Base-by-base conservation (phyloP, 352 stramenopile species). In the Discostella stelligera region DNA sequence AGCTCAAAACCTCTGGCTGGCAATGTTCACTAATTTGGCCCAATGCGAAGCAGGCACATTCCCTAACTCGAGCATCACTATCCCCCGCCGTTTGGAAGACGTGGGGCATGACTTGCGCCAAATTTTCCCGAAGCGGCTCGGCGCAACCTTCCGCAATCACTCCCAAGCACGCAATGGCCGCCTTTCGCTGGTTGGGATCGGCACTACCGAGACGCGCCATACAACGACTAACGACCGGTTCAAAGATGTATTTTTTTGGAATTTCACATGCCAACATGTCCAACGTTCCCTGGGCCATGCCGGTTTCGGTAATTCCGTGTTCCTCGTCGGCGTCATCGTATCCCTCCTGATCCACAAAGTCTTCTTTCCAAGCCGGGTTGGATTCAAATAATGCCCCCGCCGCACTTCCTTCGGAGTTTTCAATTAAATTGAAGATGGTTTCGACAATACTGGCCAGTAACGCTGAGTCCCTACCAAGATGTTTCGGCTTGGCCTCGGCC, bases 21-120 rank as follows among this genome's bases (percentile, higher is more conserved):
- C 98, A 95, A 82, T 98, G 97, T 89, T 99, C 97, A 62, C 95
- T 95, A 64, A 98, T 97, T 85, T 99, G 96, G 48, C 97, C 97
- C n/a, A 99, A 89, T 53, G 95, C 95, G 81, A 99, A 99, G 86
- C 96, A 98, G 10, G 96, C 95, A 59, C 96, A 97, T 80, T 98
- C 96, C 62, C 97, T 92, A 53, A 99, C 96, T 83, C 94, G 91
- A 67, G 97, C 90, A 78, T 98, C 95, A 9, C 74, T 61, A 80
- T 98, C 96, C 65, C 95, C 87, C 10, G 96, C 95, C 16, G 95
- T 89, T 16, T 88, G 84, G 71, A 98, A 97, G 18, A 98, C 93
- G 63, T 95, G 90, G 11, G 95, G 94, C 84, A 99, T 91, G 71
- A 98, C 82, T 65, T 98, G 89, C 37, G 90, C 90, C 54, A 98